Conservation (phyloP, 2,329 filamentous ascomycete species). For the Calonectria naviculata region DNA sequence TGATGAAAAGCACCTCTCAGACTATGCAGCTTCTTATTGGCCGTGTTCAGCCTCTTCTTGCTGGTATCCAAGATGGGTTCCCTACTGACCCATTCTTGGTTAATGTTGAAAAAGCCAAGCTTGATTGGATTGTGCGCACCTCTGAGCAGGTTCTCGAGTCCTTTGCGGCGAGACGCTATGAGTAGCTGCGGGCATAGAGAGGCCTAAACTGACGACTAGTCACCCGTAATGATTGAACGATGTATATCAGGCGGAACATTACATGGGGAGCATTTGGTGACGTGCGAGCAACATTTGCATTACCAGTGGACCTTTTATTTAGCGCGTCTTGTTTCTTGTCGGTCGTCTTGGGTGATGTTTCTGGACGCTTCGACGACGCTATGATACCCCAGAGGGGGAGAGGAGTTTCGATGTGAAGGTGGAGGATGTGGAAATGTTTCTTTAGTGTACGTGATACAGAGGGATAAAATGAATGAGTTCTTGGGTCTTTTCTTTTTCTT, state of each 20-base stretch:
- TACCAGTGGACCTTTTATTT: constrained; percentile 35
- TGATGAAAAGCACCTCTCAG: constrained; percentile 51
- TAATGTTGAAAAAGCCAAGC: constrained; percentile 50
- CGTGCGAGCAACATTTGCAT: constrained; percentile 30
- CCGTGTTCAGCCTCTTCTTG: constrained; percentile 48
- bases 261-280: constrained; percentile 35
- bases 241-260: constrained; percentile 38
- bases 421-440: constrained; percentile 8
- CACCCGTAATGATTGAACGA: constrained; percentile 39
- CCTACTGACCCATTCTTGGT: constrained; percentile 53
- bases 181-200: constrained; percentile 29
- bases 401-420: constrained; percentile 7
- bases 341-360: constrained; percentile 15
- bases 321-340: constrained; percentile 24
- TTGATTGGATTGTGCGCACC: constrained; percentile 52
- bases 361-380: constrained; percentile 23
- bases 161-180: constrained; percentile 45
- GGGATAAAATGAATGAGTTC: constrained; percentile 11
- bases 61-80: constrained; percentile 48
- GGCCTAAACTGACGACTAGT: background rate
- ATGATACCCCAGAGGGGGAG: constrained; percentile 27
- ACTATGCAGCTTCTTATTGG: constrained; percentile 52
- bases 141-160: constrained; percentile 49
- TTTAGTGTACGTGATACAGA: constrained; percentile 12
- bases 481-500: background rate